Conservation (phyloP, 805 yeast genomes). For the Lachancea meyersii region DNA sequence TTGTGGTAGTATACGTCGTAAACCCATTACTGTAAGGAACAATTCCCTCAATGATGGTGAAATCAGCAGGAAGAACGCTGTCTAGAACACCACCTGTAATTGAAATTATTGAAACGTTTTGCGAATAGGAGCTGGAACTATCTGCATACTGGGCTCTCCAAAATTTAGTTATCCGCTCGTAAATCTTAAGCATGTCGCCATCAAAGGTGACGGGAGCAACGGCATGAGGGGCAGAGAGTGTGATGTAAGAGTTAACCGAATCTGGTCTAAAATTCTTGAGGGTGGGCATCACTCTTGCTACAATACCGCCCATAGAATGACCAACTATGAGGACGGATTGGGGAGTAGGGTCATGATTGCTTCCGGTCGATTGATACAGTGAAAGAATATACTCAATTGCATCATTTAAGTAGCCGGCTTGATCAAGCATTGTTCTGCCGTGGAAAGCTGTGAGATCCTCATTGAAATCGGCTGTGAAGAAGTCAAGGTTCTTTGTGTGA, state of each 20-base stretch:
- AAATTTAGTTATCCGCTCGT: slow-evolving; percentile 65
- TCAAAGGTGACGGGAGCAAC: slow-evolving; percentile 92
- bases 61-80: slow-evolving; percentile 80
- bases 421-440: slow-evolving; percentile 88
- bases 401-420: slow-evolving; percentile 87
- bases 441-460: slow-evolving; percentile 96
- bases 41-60: slow-evolving; percentile 64
- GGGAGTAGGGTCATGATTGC: slow-evolving; percentile 36
- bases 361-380: slow-evolving; percentile 43
- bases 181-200: slow-evolving; percentile 72
- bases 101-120: slow-evolving; percentile 65
- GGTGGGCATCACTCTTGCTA: slow-evolving; percentile 77
- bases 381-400: slow-evolving; percentile 72
- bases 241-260: slow-evolving; percentile 77
- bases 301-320: slow-evolving; percentile 98
- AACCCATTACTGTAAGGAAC: slow-evolving; percentile 74
- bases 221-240: slow-evolving; percentile 87
- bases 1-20: slow-evolving; percentile 75
- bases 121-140: slow-evolving; percentile 20
- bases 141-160: slow-evolving; percentile 63
- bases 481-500: slow-evolving; percentile 53
- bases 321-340: slow-evolving; percentile 72
- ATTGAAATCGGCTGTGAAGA: slow-evolving; percentile 88
- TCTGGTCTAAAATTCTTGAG: slow-evolving; percentile 64
- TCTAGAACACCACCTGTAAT: slow-evolving; percentile 86